These are phyloP conservation scores for Mycena leptocephala DNA, from an alignment of 768 basidiomycete genomes.

Conservation along the genomic window DNA sequence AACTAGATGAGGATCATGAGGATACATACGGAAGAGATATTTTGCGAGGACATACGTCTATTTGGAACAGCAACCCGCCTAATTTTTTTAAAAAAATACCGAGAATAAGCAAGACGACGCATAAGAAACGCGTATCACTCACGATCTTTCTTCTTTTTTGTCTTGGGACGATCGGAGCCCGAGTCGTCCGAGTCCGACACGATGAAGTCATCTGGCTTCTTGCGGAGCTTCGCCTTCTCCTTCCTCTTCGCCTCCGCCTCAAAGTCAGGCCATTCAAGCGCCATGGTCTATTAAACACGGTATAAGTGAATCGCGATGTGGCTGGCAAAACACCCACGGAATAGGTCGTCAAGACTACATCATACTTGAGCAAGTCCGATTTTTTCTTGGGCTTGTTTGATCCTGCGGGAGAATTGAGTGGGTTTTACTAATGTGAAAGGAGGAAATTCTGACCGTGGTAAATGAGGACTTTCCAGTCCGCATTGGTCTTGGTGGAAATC, in stretches of 20 bases:
- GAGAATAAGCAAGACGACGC: background rate
- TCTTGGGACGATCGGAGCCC: constrained; percentile 40
- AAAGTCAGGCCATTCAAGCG: constrained; percentile 71
- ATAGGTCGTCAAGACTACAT: constrained; percentile 76
- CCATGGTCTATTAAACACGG: constrained; percentile 61
- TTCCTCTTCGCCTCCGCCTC: constrained; percentile 65
- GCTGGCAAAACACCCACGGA: constrained; percentile 45
- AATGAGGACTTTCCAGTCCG: constrained; percentile 65
- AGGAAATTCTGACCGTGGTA: constrained; percentile 68
- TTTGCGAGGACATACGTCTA: constrained; percentile 54
- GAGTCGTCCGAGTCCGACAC: constrained; percentile 55
- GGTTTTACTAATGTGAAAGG: too few species aligned
- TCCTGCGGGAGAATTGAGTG: constrained; percentile 50
- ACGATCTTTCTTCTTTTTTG: constrained; percentile 54
- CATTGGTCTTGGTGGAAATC: constrained; percentile 71
- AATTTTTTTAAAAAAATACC: background rate
- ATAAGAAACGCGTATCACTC: constrained; percentile 12
- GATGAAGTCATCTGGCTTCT: constrained; percentile 49
- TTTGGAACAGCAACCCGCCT: constrained; percentile 68
- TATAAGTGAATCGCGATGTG: background rate
- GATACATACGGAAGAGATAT: background rate
- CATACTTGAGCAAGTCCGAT: constrained; percentile 68
- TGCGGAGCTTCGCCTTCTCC: constrained; percentile 50
- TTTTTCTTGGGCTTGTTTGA: constrained; percentile 61
- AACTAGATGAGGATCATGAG: constrained; percentile 51